phyloP scores from a whole-genome alignment of 371 early-diverging fungal species.

The Mycotypha africana region DNA sequence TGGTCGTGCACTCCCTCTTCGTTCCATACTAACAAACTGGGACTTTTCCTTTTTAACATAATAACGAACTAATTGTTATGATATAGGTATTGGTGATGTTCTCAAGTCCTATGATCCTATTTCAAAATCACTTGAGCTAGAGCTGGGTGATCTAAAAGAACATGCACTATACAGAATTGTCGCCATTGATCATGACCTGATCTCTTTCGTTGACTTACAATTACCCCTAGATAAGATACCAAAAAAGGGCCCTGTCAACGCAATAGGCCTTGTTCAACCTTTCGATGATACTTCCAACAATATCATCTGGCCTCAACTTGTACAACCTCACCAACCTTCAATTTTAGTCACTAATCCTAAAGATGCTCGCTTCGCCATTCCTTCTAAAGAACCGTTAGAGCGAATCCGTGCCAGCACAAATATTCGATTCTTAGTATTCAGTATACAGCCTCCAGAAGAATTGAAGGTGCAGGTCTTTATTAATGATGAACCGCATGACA shows the following conservation, averaged over 20 bases:
- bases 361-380: conserved; percentile 71
- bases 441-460: conserved; percentile 22
- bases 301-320: conserved; percentile 19
- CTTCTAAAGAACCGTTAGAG: conserved; percentile 65
- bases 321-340: conserved; percentile 60
- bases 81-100: conserved; percentile 56
- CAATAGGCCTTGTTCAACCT: conserved; percentile 8
- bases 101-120: conserved; percentile 58
- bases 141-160: conserved; percentile 84
- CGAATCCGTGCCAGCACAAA: conserved; percentile 57
- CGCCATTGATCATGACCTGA: conserved; percentile 82
- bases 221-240: conserved; percentile 58
- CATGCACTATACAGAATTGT: conserved; percentile 79
- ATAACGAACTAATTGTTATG: no score
- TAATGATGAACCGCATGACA: conserved; percentile 33
- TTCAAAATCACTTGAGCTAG: conserved; percentile 71
- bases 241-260: conserved; percentile 6
- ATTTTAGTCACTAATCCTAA: conserved; percentile 87
- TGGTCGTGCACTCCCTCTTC: no score
- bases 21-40: no score
- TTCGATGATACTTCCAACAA: conserved; percentile 9
- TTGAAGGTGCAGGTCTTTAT: conserved; percentile 43
- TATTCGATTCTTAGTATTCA: conserved; percentile 73
- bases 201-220: conserved; percentile 73
- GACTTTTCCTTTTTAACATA: no score